Conservation (phyloP, 2,329 filamentous ascomycete genomes). For the Bipolaris zeicola region DNA sequence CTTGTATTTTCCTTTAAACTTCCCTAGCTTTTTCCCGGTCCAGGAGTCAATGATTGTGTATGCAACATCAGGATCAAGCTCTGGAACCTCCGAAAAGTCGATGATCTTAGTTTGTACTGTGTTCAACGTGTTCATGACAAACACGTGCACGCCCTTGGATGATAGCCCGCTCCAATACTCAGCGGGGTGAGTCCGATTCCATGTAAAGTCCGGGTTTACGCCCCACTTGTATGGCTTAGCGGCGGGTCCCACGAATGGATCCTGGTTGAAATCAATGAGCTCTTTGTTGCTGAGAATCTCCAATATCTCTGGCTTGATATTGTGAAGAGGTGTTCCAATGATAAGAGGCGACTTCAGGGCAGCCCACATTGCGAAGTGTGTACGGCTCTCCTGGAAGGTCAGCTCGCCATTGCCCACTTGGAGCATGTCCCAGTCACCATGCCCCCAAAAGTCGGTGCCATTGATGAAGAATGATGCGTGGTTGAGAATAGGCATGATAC, state of each 20-base stretch:
- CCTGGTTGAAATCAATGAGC: slow-evolving; percentile 54
- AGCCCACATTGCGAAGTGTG: slow-evolving; percentile 51
- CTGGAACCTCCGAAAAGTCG: slow-evolving; percentile 29
- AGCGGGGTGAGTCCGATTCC: slow-evolving; percentile 47
- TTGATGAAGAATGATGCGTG: slow-evolving; percentile 30
- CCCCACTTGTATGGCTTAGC: slow-evolving; percentile 55
- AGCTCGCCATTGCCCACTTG: slow-evolving; percentile 49
- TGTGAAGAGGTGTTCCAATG: slow-evolving; percentile 50
- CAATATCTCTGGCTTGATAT: slow-evolving; percentile 48
- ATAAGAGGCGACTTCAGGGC: slow-evolving; percentile 52
- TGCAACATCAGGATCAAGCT: slow-evolving; percentile 13
- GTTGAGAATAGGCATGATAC: slow-evolving; percentile 28
- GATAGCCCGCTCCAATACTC: slow-evolving; percentile 38
- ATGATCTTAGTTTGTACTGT: slow-evolving; percentile 18
- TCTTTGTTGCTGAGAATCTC: slow-evolving; percentile 49
- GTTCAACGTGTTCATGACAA: slow-evolving; percentile 35
- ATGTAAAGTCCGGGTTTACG: slow-evolving; percentile 57
- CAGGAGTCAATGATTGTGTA: slow-evolving; percentile 29
- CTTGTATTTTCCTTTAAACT: slow-evolving; percentile 5
- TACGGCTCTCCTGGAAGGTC: slow-evolving; percentile 37
- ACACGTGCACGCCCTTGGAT: slow-evolving; percentile 30
- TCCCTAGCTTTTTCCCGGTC: slow-evolving; percentile 19
- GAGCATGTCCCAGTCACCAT: slow-evolving; percentile 35
- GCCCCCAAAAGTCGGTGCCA: slow-evolving; percentile 29
- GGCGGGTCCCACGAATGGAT: slow-evolving; percentile 49